Evolutionary conservation across 1,284 basidiomycete species (phyloP), one percentile per base, ranked within the genome.

Genomic region (Earliella scabrosa): DNA sequence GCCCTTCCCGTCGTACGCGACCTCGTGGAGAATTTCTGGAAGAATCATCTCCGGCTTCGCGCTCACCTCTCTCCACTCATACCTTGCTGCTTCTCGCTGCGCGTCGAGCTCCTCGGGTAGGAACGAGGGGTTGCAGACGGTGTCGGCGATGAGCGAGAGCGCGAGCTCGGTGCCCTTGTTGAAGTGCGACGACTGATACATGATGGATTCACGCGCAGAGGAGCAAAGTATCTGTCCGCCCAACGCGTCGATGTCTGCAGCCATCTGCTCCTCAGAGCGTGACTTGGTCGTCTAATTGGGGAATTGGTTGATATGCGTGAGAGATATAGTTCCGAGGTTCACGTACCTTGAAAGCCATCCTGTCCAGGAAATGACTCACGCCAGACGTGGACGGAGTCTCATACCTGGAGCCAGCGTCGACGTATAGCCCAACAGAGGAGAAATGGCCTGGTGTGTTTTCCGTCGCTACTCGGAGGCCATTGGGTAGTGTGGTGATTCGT

Each of bases 121-220:
- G 66, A 98, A 87, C 1, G 86, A 75, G 3, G 97, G 87, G 68
- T 95, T 86, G 52, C 90, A 81, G 52, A 95, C 89, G 7, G 96
- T 97, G 72, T 98, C 96, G 31, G 95, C 86, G 58, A 99, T 93
- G 60, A 99, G 82, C 31, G 90, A 90, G 53, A 99, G 73, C 7
- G 95, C 94, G 16, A 88, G 80, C 5, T 89, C 86, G 1, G 95
- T 92, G 40, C 88, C 88, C 63, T 89, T 81, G 63, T 94, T 88
- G 73, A 97, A 97, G 68, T 98, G 92, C 44, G 94, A 93, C 16
- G 97, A 96, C 75, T 98, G 97, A 73, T 98, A 99, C 93, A 98
- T 95, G 73, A 98, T 95, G 34, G 94, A 88, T 73, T 99, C 97
- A 44, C 97, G 82, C 5, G 94, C 92, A 13, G 94, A 94, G 8